Evolutionary conservation across 2,329 filamentous ascomycete species (phyloP).

Genomic region (Colletotrichum sp.): DNA sequence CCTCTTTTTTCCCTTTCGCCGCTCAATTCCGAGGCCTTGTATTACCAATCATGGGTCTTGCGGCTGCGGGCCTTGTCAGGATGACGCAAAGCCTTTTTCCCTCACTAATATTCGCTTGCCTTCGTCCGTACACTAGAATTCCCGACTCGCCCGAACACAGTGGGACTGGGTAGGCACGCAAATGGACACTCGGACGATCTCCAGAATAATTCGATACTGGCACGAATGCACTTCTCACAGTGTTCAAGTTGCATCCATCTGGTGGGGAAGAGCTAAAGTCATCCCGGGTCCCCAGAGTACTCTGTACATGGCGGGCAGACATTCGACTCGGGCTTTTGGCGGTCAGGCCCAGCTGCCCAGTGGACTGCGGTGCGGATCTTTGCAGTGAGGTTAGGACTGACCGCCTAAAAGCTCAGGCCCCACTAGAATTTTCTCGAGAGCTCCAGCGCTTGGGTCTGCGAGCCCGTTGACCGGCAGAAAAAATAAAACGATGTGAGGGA

Average conservation of each 20-base stretch:
- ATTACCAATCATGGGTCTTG: conserved; percentile 18
- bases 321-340: neutral
- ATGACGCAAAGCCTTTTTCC: conserved; percentile 12
- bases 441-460: neutral
- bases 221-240: neutral
- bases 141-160: neutral
- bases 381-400: neutral
- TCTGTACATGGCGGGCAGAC: neutral
- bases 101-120: neutral
- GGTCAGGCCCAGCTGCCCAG: neutral
- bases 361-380: neutral
- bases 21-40: conserved; percentile 15
- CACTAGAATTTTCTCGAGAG: conserved; percentile 8
- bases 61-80: neutral
- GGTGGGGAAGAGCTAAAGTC: neutral
- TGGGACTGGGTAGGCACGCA: neutral
- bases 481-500: neutral
- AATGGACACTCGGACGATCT: neutral
- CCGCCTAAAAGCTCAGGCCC: neutral
- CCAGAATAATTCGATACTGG: neutral
- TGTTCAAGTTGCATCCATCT: neutral
- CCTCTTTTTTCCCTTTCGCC: neutral
- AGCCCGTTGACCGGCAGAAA: neutral
- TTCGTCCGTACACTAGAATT: neutral
- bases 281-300: neutral